A percentile compares a stretch with the other conserved stretches of the same genome.
These are phyloP conservation scores for Coniochaeta pulveracea DNA, from an alignment of 2,329 filamentous ascomycete genomes.

Conservation along the genomic window DNA sequence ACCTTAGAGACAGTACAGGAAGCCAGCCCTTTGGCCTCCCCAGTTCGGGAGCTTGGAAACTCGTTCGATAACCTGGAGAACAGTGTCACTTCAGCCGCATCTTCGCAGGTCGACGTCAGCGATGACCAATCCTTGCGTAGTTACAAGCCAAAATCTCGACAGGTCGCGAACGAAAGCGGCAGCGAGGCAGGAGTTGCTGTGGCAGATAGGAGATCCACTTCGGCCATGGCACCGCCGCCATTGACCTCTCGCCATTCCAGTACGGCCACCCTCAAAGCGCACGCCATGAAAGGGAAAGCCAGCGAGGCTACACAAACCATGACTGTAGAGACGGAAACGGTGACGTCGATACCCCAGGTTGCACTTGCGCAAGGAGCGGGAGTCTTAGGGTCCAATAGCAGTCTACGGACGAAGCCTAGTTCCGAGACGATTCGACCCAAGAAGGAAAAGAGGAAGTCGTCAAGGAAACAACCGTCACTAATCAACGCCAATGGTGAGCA, in stretches of 20 bases:
- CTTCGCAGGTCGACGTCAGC: slow-evolving; percentile 27
- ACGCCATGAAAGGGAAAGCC: slow-evolving; percentile 52
- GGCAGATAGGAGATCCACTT: slow-evolving; percentile 29
- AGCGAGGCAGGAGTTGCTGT: slow-evolving; percentile 52
- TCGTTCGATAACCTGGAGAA: slow-evolving; percentile 40
- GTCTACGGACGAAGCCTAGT: slow-evolving; percentile 75
- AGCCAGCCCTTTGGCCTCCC: slow-evolving; percentile 66
- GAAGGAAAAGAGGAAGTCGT: slow-evolving; percentile 77
- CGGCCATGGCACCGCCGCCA: slow-evolving; percentile 33
- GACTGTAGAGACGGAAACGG: slow-evolving; percentile 96
- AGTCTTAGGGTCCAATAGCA: slow-evolving; percentile 54
- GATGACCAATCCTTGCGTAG: slow-evolving; percentile 25
- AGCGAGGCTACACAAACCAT: slow-evolving; percentile 77
- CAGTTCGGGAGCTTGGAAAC: slow-evolving; percentile 28
- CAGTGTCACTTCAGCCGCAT: slow-evolving; percentile 21
- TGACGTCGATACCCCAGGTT: slow-evolving; percentile 79
- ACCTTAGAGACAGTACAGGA: slow-evolving; percentile 87
- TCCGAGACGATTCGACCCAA: slow-evolving; percentile 92
- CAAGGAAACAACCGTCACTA: slow-evolving; percentile 64
- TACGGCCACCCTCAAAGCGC: slow-evolving; percentile 48
- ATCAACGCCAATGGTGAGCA: slow-evolving; percentile 61
- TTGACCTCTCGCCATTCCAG: slow-evolving; percentile 56
- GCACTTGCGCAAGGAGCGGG: slow-evolving; percentile 57
- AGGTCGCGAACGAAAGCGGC: slow-evolving; percentile 44
- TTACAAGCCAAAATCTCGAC: slow-evolving; percentile 33